phyloP scores from a whole-genome alignment of 169 alveolate species.

The Plasmodium blacklocki region DNA sequence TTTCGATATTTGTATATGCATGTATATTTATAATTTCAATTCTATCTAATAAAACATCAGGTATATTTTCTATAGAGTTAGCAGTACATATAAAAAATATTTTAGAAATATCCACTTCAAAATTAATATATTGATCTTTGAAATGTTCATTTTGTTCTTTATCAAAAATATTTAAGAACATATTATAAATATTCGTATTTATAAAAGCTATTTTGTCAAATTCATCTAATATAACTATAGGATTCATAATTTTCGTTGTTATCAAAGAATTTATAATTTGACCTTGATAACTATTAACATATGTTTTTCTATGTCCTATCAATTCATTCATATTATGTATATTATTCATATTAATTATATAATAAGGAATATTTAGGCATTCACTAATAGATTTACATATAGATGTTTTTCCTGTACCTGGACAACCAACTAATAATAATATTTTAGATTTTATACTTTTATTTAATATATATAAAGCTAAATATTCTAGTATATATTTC shows the following conservation, averaged over 20 bases:
- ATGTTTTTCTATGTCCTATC: conserved; percentile 96
- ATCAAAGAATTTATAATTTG: conserved; percentile 89
- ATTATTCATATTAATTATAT: conserved; percentile 92
- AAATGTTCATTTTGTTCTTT: conserved; percentile 90
- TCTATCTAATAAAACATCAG: conserved; percentile 94
- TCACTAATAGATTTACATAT: conserved; percentile 93
- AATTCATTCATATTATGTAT: conserved; percentile 94
- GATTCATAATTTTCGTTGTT: conserved; percentile 89
- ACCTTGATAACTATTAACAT: conserved; percentile 97
- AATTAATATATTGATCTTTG: conserved; percentile 84
- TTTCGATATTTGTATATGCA: conserved; percentile 93
- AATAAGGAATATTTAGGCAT: conserved; percentile 91
- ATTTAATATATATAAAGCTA: conserved; percentile 88
- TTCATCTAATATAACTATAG: conserved; percentile 93
- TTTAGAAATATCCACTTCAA: conserved; percentile 91
- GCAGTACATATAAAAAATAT: conserved; percentile 96
- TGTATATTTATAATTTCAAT: conserved; percentile 94
- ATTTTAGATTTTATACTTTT: conserved; percentile 92
- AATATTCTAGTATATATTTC: conserved; percentile 93
- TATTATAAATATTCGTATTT: conserved; percentile 90
- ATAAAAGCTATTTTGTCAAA: conserved; percentile 91
- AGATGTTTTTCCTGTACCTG: conserved; percentile 97
- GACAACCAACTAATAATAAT: conserved; percentile 95
- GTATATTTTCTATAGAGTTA: conserved; percentile 92
- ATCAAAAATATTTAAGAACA: conserved; percentile 94